A percentile compares a stretch with the other conserved stretches of the same genome.
Conservation (phyloP, 495 filamentous ascomycete genomes). For the Hypomontagnella submonticulosa region DNA sequence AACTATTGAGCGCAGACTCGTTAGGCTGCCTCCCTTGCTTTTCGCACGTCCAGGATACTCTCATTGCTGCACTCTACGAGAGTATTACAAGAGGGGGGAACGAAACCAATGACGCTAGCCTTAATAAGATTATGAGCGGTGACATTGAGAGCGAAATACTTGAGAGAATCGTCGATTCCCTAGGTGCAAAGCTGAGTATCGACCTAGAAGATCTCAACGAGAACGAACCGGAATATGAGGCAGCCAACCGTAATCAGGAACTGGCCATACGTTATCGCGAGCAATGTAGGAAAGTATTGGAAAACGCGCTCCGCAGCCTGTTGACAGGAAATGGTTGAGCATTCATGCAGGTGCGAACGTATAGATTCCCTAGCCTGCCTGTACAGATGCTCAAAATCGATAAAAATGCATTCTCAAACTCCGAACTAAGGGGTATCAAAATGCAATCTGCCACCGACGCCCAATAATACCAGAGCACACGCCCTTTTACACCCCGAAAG, state of each 20-base stretch:
- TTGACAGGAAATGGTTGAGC: slow-evolving; percentile 28
- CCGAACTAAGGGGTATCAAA: slow-evolving; percentile 45
- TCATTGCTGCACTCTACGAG: slow-evolving; percentile 50
- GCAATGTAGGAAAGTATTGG: slow-evolving; percentile 55
- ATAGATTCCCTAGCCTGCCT: not conserved
- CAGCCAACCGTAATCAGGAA: slow-evolving; percentile 53
- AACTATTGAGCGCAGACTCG: slow-evolving; percentile 39
- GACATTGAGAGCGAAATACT: slow-evolving; percentile 32
- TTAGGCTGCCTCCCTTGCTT: slow-evolving; percentile 50
- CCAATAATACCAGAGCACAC: slow-evolving; percentile 26
- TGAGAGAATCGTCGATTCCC: slow-evolving; percentile 33
- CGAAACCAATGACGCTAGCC: slow-evolving; percentile 21
- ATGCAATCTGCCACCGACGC: slow-evolving; percentile 42
- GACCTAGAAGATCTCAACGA: slow-evolving; percentile 49
- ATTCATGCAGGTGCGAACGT: slow-evolving; percentile 2
- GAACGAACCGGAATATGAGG: slow-evolving; percentile 47
- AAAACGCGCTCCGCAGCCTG: slow-evolving; percentile 45
- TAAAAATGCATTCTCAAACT: slow-evolving; percentile 39
- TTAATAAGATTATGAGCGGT: slow-evolving; percentile 43
- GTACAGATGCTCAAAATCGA: slow-evolving; percentile 24
- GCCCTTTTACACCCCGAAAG: slow-evolving; percentile 2
- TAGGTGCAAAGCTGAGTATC: slow-evolving; percentile 44
- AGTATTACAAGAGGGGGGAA: slow-evolving; percentile 32
- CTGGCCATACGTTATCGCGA: slow-evolving; percentile 54
- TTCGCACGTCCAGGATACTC: slow-evolving; percentile 54